Percentiles rank a stretch among this genome's conserved stretches.
Conservation (phyloP, 1,139 yeast species). For the Suhomyces yuchorum region DNA sequence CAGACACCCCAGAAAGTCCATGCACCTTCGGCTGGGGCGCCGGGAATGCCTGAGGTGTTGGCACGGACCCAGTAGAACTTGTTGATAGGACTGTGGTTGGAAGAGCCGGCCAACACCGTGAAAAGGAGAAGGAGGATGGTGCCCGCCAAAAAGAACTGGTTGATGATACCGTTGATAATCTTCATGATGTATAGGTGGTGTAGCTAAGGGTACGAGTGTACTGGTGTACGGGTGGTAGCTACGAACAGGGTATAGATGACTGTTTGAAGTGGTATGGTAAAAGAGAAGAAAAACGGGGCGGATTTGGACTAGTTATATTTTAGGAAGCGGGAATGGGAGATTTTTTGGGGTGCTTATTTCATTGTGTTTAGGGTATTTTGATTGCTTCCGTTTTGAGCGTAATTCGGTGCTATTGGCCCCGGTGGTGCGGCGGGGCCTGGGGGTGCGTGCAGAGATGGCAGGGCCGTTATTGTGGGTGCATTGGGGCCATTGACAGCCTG, state of each 20-base stretch:
- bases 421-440: not conserved
- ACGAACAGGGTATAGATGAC: not conserved
- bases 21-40: constrained; percentile 57
- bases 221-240: not conserved
- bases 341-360: constrained; percentile 10
- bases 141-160: constrained; percentile 50
- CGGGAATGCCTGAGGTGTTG: constrained; percentile 57
- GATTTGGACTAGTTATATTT: constrained; percentile 9
- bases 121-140: constrained; percentile 60
- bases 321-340: constrained; percentile 5
- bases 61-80: constrained; percentile 72
- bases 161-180: constrained; percentile 35
- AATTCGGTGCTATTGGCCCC: not conserved
- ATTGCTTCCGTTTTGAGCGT: constrained; percentile 12
- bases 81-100: constrained; percentile 61
- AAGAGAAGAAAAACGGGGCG: constrained; percentile 1
- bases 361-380: constrained; percentile 12
- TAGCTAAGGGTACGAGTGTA: not conserved
- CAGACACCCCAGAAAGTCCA: constrained; percentile 90
- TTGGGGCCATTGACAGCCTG: not conserved
- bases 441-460: not conserved
- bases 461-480: not conserved
- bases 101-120: constrained; percentile 67
- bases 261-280: not conserved
- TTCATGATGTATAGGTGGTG: constrained; percentile 29